Percentiles rank a stretch among this genome's conserved stretches.
Evolutionary conservation across 2,329 filamentous ascomycete genomes (phyloP).

Genomic region (Hymenoscyphus salicellus): DNA sequence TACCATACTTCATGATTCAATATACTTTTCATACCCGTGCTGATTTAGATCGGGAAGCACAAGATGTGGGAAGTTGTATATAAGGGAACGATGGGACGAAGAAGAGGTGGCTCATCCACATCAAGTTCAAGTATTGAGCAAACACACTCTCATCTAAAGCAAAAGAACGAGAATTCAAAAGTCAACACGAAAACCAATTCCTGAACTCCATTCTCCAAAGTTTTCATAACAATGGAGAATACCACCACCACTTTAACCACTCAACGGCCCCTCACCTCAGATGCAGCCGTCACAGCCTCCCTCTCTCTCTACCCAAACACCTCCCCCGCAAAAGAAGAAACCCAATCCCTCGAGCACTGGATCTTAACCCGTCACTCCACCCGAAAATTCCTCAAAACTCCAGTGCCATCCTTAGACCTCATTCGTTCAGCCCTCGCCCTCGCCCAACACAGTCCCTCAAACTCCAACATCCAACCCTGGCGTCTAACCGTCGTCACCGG

Average conservation of each 20-base stretch:
- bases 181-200: neutral
- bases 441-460: constrained; percentile 7
- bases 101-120: too few relatives aligned
- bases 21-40: neutral
- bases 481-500: neutral
- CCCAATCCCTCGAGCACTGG: neutral
- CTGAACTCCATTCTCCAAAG: neutral
- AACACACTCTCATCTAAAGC: neutral
- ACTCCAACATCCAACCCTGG: constrained; percentile 10
- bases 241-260: neutral
- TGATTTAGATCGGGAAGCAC: neutral
- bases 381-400: neutral
- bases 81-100: neutral
- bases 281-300: neutral
- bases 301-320: neutral
- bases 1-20: neutral
- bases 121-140: neutral
- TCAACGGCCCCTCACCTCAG: neutral
- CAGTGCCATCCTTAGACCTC: neutral
- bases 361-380: constrained; percentile 6
- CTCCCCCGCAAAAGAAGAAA: neutral
- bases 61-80: neutral
- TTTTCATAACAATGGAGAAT: neutral
- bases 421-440: neutral
- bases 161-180: neutral